phyloP scores from a whole-genome alignment of 306 rosid species.

The Cicer pinnatifidum region DNA sequence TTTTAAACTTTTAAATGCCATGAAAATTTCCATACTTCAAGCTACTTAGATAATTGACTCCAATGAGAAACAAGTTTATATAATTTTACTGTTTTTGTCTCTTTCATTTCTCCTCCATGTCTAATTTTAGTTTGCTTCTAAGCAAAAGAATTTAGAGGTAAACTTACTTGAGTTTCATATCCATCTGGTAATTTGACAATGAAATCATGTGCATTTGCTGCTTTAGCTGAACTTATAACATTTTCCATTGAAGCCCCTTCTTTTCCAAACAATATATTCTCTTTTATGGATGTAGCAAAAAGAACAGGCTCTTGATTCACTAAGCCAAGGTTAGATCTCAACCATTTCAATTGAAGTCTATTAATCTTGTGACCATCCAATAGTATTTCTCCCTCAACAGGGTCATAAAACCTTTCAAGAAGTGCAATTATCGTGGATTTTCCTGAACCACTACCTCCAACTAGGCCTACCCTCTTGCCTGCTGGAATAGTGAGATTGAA shows the following conservation, averaged over 20 bases:
- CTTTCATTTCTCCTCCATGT: too few relatives aligned
- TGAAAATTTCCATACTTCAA: slow-evolving; percentile 13
- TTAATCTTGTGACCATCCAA: slow-evolving; percentile 79
- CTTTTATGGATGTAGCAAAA: slow-evolving; percentile 84
- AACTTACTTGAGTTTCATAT: slow-evolving; percentile 90
- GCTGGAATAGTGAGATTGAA: slow-evolving; percentile 73
- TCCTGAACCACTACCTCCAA: slow-evolving; percentile 91
- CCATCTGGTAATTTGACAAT: slow-evolving; percentile 75
- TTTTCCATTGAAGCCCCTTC: slow-evolving; percentile 86
- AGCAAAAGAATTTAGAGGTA: not conserved
- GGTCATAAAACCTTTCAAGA: slow-evolving; percentile 91
- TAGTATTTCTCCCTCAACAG: slow-evolving; percentile 72
- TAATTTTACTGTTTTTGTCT: not conserved
- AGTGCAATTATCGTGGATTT: slow-evolving; percentile 82
- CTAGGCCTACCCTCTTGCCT: slow-evolving; percentile 78
- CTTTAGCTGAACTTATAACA: slow-evolving; percentile 72
- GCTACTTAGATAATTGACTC: slow-evolving; percentile 22
- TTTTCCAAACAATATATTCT: slow-evolving; percentile 83
- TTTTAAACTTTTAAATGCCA: slow-evolving; percentile 24
- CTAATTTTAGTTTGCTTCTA: too few relatives aligned
- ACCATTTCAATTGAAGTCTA: slow-evolving; percentile 81
- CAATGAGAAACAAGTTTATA: not conserved
- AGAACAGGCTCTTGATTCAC: slow-evolving; percentile 95
- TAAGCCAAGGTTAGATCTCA: slow-evolving; percentile 81
- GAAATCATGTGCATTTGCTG: slow-evolving; percentile 92